phyloP scores from a whole-genome alignment of 2,329 filamentous ascomycete species.

The Neonectria hederae region DNA sequence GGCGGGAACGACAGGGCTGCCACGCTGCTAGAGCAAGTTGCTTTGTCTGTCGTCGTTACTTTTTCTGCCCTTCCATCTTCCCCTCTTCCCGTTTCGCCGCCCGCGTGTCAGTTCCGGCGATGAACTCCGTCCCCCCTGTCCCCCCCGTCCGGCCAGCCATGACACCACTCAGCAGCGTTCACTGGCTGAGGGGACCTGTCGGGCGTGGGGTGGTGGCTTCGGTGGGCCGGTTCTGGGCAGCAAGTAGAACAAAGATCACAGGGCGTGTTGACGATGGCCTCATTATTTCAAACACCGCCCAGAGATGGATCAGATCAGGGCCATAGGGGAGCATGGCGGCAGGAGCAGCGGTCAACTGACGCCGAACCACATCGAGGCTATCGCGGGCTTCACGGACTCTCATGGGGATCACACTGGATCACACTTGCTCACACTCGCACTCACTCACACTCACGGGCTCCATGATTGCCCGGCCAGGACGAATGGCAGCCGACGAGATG shows the following conservation, averaged over 20 bases:
- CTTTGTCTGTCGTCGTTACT: constrained; percentile 33
- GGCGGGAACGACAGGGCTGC: constrained; percentile 26
- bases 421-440: constrained; percentile 6
- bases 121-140: constrained; percentile 24
- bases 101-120: constrained; percentile 34
- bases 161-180: constrained; percentile 33
- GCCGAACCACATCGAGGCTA: constrained; percentile 34
- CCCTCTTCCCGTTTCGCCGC: constrained; percentile 29
- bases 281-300: constrained; percentile 36
- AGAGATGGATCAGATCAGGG: constrained; percentile 38
- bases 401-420: background rate
- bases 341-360: constrained; percentile 42
- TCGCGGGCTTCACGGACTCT: constrained; percentile 30
- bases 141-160: constrained; percentile 34
- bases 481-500: constrained; percentile 33
- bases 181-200: constrained; percentile 31
- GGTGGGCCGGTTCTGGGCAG: constrained; percentile 37
- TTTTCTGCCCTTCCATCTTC: constrained; percentile 20
- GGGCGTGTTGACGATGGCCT: constrained; percentile 39
- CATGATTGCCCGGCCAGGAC: constrained; percentile 33
- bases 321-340: constrained; percentile 27
- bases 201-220: constrained; percentile 39
- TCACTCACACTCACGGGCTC: constrained; percentile 30
- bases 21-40: constrained; percentile 31
- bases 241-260: constrained; percentile 37